phyloP scores from a whole-genome alignment of 208 protist species.

The Leishmania major region DNA sequence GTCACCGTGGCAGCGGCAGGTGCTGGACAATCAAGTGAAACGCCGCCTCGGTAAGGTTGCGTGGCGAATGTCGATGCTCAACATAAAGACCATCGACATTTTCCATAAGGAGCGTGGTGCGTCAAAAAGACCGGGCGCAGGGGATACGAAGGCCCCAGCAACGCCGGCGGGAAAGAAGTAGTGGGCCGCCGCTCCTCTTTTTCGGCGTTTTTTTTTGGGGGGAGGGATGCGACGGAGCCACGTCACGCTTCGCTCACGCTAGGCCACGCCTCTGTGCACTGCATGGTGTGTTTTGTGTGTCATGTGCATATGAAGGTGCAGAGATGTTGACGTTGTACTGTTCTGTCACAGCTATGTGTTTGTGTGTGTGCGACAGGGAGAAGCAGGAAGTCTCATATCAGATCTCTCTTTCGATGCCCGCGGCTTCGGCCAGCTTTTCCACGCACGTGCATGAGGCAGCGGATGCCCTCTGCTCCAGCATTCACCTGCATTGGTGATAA shows the following conservation, averaged over 20 bases:
- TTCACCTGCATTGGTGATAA: neutral
- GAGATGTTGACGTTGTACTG: neutral
- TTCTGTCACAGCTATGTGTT: neutral
- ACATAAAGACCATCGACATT: conserved; percentile 78
- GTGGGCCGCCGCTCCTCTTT: neutral
- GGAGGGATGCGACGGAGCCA: neutral
- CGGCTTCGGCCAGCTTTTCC: neutral
- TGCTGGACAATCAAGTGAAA: conserved; percentile 90
- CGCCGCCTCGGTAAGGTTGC: conserved; percentile 62
- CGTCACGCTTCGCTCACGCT: neutral
- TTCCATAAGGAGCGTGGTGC: conserved; percentile 89
- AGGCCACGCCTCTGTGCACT: neutral
- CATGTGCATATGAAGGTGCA: neutral
- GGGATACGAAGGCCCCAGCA: conserved; percentile 27
- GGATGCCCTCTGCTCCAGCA: neutral
- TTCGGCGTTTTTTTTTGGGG: too few species aligned
- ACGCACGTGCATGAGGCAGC: neutral
- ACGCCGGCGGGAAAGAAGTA: conserved; percentile 34
- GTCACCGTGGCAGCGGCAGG: conserved; percentile 79
- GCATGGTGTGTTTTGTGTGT: neutral
- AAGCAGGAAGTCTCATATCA: neutral
- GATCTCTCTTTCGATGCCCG: neutral
- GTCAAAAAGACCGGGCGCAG: conserved; percentile 62
- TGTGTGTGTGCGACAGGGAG: neutral
- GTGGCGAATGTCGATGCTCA: conserved; percentile 81